Evolutionary conservation across 495 filamentous ascomycete species (phyloP).

Genomic region (Xylaria venustula): DNA sequence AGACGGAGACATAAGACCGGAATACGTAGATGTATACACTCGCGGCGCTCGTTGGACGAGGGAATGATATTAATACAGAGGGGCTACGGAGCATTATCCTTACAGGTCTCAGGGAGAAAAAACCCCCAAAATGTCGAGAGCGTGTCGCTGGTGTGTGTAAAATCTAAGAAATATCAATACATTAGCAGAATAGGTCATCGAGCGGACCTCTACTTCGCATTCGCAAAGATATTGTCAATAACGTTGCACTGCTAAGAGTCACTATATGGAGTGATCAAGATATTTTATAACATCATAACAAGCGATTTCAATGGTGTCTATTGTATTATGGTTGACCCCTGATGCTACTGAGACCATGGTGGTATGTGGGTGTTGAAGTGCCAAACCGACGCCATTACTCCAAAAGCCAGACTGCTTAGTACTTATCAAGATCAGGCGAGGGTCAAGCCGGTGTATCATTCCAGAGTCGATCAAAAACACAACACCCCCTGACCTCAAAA

Average conservation of each 20-base stretch:
- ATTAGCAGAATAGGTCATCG: neutral
- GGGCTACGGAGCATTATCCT: neutral
- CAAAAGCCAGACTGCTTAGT: constrained; percentile 21
- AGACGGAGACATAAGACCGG: too few relatives aligned
- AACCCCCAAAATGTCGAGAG: too few relatives aligned
- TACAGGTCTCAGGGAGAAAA: neutral
- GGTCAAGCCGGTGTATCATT: constrained; percentile 13
- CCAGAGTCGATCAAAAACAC: neutral
- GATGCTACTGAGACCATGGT: constrained; percentile 16
- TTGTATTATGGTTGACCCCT: constrained; percentile 24
- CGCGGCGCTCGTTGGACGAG: neutral
- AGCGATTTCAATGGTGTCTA: constrained; percentile 27
- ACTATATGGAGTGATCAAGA: neutral
- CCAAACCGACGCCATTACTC: constrained; percentile 28
- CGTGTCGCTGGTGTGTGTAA: neutral
- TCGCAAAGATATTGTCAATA: neutral
- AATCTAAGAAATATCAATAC: neutral
- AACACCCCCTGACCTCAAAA: neutral
- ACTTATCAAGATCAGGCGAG: constrained; percentile 21
- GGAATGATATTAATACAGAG: neutral
- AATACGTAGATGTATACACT: too few relatives aligned
- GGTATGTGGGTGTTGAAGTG: constrained; percentile 23
- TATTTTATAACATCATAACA: neutral
- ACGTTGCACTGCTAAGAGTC: neutral
- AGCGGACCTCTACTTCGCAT: neutral